These are phyloP conservation scores for Hygrophila difformis DNA, from an alignment of 257 asterid species.

Conservation along the genomic window DNA sequence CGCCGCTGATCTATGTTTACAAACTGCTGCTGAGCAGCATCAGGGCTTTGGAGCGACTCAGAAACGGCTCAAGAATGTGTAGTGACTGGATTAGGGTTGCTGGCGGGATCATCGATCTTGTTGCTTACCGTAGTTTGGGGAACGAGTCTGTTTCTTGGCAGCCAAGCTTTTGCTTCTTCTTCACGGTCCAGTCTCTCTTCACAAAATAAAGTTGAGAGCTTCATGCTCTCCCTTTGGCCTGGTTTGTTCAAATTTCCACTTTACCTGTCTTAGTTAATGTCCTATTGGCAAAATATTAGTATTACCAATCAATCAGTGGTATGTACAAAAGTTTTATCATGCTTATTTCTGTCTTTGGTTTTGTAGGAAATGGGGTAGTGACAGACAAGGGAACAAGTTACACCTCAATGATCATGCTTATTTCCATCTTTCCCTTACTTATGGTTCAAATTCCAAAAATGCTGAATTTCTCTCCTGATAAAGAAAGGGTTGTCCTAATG, in stretches of 20 bases:
- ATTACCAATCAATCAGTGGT: no score
- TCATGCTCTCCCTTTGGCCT: constrained; percentile 32
- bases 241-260: constrained; percentile 25
- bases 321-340: no score
- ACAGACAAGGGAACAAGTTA: constrained; percentile 36
- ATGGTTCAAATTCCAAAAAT: constrained; percentile 31
- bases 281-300: no score
- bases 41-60: constrained; percentile 49
- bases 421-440: constrained; percentile 40
- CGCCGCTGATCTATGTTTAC: no score
- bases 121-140: constrained; percentile 60
- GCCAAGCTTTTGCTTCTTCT: constrained; percentile 17
- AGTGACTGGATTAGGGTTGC: constrained; percentile 53
- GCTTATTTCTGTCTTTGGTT: neutral
- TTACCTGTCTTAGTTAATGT: no score
- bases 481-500: constrained; percentile 19
- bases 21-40: constrained; percentile 31
- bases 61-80: constrained; percentile 50
- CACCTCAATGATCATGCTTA: constrained; percentile 50
- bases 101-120: constrained; percentile 64
- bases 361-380: constrained; percentile 40
- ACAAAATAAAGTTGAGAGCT: constrained; percentile 18
- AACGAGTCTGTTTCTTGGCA: constrained; percentile 41
- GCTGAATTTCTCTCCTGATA: constrained; percentile 17
- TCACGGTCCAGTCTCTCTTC: constrained; percentile 10